Evolutionary conservation across 2,329 filamentous ascomycete species (phyloP).

Genomic region (Phyllosticta ampelicida): DNA sequence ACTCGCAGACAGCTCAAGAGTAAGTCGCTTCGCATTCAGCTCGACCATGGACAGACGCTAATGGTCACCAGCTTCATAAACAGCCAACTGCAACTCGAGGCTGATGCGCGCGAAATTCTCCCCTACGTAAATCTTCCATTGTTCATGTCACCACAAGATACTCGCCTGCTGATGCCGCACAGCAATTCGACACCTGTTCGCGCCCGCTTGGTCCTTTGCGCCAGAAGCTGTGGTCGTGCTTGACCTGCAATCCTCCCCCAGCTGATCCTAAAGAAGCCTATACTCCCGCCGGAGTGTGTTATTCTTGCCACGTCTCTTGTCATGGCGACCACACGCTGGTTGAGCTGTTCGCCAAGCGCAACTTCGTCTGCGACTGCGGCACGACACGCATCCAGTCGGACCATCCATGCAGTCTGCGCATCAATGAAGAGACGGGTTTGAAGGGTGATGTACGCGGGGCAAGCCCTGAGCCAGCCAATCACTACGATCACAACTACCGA

Average conservation of each 20-base stretch:
- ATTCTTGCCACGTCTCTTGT: constrained; percentile 92
- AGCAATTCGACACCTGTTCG: constrained; percentile 93
- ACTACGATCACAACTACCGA: constrained; percentile 91
- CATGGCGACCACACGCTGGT: constrained; percentile 92
- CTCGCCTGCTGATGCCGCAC: constrained; percentile 13
- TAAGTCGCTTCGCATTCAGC: constrained; percentile 14
- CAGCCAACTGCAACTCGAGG: constrained; percentile 80
- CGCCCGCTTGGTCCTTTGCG: constrained; percentile 78
- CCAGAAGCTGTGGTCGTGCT: constrained; percentile 81
- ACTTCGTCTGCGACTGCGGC: constrained; percentile 94
- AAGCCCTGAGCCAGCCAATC: constrained; percentile 60
- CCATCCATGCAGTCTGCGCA: constrained; percentile 64
- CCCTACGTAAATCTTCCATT: constrained; percentile 60
- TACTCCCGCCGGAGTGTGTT: constrained; percentile 76
- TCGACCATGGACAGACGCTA: neutral
- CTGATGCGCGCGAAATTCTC: constrained; percentile 86
- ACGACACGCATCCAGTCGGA: constrained; percentile 64
- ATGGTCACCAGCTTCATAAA: constrained; percentile 60
- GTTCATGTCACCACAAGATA: constrained; percentile 3
- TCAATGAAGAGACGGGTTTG: constrained; percentile 59
- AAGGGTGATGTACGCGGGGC: constrained; percentile 72
- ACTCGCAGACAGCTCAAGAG: constrained; percentile 45
- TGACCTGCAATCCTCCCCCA: constrained; percentile 84
- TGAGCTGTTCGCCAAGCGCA: constrained; percentile 89
- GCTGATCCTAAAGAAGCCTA: constrained; percentile 50